Evolutionary conservation across 2,329 filamentous ascomycete genomes (phyloP).

Genomic region (Neophaeococcomyces aloes): DNA sequence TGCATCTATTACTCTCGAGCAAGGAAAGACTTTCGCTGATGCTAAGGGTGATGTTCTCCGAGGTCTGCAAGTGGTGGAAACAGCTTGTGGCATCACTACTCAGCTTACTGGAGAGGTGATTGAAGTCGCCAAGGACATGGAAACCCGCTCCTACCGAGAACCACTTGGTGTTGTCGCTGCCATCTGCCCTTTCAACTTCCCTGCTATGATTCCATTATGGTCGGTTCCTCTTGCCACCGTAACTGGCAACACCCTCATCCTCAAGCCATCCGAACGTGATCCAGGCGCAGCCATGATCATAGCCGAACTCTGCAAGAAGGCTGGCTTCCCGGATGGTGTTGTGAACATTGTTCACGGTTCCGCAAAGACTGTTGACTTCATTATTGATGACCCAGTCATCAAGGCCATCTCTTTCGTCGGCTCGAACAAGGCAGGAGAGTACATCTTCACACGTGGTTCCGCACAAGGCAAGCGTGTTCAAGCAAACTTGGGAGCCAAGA

Average conservation of each 20-base stretch:
- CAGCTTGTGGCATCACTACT: slow-evolving; percentile 56
- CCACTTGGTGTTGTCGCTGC: slow-evolving; percentile 55
- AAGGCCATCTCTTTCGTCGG: slow-evolving; percentile 61
- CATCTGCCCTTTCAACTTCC: slow-evolving; percentile 61
- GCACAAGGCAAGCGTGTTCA: slow-evolving; percentile 61
- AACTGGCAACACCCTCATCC: slow-evolving; percentile 54
- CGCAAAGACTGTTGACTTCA: slow-evolving; percentile 57
- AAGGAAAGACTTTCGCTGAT: slow-evolving; percentile 59
- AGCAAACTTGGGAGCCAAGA: slow-evolving; percentile 60
- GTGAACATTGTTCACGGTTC: slow-evolving; percentile 58
- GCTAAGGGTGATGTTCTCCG: slow-evolving; percentile 57
- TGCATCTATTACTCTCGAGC: slow-evolving; percentile 55
- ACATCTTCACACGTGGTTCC: slow-evolving; percentile 57
- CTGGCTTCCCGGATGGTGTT: slow-evolving; percentile 55
- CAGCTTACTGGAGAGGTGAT: slow-evolving; percentile 57
- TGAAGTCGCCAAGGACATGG: slow-evolving; percentile 61
- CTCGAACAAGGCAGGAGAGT: slow-evolving; percentile 58
- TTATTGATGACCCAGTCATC: slow-evolving; percentile 57
- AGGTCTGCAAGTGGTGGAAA: slow-evolving; percentile 57
- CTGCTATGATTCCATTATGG: slow-evolving; percentile 62
- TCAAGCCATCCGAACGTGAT: slow-evolving; percentile 58
- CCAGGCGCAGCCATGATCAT: slow-evolving; percentile 57
- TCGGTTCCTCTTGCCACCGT: slow-evolving; percentile 54
- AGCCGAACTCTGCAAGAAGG: slow-evolving; percentile 52
- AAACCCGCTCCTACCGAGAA: slow-evolving; percentile 56